These are phyloP conservation scores for Daldinia childiae DNA, from an alignment of 495 filamentous ascomycete species.

Conservation along the genomic window DNA sequence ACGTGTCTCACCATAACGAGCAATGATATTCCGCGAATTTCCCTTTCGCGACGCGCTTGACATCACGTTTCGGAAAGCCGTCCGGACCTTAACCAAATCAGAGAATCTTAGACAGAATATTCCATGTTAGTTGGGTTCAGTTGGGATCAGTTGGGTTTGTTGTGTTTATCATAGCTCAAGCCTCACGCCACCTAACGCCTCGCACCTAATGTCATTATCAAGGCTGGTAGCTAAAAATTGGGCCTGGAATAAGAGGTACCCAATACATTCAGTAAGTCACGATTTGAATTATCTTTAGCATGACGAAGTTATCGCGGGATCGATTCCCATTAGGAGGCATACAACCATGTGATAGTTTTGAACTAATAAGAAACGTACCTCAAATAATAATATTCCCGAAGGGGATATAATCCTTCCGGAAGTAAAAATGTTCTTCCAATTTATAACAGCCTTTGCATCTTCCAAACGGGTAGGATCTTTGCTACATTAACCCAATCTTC, in stretches of 20 bases:
- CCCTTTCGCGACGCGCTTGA: neutral
- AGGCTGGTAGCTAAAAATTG: neutral
- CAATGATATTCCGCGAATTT: conserved; percentile 26
- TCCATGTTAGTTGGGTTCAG: too few species aligned
- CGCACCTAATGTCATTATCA: neutral
- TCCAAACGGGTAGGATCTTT: neutral
- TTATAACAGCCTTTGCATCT: neutral
- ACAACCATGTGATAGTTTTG: neutral
- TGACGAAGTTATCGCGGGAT: conserved; percentile 1
- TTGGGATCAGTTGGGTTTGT: neutral
- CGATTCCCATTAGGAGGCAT: neutral
- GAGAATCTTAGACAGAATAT: conserved; percentile 14
- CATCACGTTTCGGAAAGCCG: conserved; percentile 13
- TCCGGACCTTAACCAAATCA: neutral
- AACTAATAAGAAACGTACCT: neutral
- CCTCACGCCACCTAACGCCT: neutral
- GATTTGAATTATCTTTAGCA: too few species aligned
- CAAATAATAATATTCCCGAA: neutral
- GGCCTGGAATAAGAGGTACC: neutral
- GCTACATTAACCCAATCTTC: neutral
- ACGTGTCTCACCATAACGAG: conserved; percentile 26
- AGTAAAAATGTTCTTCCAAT: neutral
- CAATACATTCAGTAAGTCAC: too few species aligned
- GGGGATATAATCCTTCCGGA: neutral
- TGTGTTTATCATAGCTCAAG: neutral